These are phyloP conservation scores for Plantago elongata DNA, from an alignment of 257 asterid genomes.

Conservation along the genomic window DNA sequence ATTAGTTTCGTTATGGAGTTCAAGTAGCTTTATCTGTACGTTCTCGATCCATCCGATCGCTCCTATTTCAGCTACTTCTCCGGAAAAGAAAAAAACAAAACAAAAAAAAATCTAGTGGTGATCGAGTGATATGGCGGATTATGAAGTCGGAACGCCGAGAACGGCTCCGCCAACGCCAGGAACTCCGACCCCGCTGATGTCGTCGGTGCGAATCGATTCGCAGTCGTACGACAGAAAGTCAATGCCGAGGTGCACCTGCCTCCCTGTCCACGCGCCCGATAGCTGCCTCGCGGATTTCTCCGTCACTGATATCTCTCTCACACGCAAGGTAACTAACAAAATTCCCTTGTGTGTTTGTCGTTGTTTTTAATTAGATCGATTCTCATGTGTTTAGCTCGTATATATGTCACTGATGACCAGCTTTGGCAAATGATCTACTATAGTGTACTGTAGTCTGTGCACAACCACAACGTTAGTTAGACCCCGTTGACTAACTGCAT, in stretches of 20 bases:
- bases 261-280: conserved; percentile 69
- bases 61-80: neutral
- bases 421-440: too few species aligned
- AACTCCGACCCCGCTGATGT: conserved; percentile 67
- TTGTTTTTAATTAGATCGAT: too few species aligned
- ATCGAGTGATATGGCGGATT: conserved; percentile 42
- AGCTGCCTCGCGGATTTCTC: conserved; percentile 64
- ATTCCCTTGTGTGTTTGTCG: too few species aligned
- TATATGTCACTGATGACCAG: too few species aligned
- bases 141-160: conserved; percentile 43
- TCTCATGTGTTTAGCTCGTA: too few species aligned
- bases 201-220: conserved; percentile 62
- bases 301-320: conserved; percentile 65
- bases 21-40: conserved; percentile 28
- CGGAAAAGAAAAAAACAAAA: neutral
- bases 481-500: neutral
- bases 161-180: conserved; percentile 91
- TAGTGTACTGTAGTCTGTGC: neutral
- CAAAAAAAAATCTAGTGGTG: neutral
- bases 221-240: conserved; percentile 73
- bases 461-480: too few species aligned
- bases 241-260: conserved; percentile 90
- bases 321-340: conserved; percentile 86
- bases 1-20: conserved; percentile 39
- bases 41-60: neutral